Percentiles rank a stretch among this genome's conserved stretches.
phyloP scores from a whole-genome alignment of 495 filamentous ascomycete species.

The Podospora bellae-mahoneyi region DNA sequence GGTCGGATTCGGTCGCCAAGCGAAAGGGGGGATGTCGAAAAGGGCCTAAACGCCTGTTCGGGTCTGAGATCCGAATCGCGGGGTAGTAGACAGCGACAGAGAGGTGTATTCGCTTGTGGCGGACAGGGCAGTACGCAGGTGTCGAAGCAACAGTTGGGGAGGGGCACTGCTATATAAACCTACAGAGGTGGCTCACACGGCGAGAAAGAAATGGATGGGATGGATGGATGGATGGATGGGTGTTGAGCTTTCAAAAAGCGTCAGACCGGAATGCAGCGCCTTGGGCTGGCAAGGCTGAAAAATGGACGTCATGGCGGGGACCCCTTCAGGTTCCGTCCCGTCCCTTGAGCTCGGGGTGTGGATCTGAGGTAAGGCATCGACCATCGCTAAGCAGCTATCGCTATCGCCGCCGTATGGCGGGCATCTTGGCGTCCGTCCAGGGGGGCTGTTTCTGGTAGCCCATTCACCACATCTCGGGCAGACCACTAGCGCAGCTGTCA shows the following conservation, averaged over 20 bases:
- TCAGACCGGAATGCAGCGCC: conserved; percentile 2
- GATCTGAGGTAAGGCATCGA: neutral
- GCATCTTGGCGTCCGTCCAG: neutral
- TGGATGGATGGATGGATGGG: too few relatives aligned
- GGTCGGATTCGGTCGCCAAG: conserved; percentile 8
- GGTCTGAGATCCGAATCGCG: conserved; percentile 12
- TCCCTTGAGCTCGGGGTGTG: too few relatives aligned
- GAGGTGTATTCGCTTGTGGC: conserved; percentile 2
- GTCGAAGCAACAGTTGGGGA: neutral
- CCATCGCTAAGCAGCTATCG: neutral
- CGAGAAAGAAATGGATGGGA: neutral
- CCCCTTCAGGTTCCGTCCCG: neutral
- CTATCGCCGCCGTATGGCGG: neutral
- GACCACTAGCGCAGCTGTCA: neutral
- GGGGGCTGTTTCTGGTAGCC: neutral
- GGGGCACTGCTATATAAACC: neutral
- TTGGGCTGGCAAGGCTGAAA: conserved; percentile 21
- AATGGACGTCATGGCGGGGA: conserved; percentile 21
- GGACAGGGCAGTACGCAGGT: neutral
- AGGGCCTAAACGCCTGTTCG: conserved; percentile 9
- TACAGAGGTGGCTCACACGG: neutral
- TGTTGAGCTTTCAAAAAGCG: conserved; percentile 4
- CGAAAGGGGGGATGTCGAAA: conserved; percentile 6
- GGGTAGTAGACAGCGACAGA: conserved; percentile 9
- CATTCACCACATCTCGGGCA: neutral